Evolutionary conservation across 768 basidiomycete species (phyloP).

Genomic region (Chiua virens): DNA sequence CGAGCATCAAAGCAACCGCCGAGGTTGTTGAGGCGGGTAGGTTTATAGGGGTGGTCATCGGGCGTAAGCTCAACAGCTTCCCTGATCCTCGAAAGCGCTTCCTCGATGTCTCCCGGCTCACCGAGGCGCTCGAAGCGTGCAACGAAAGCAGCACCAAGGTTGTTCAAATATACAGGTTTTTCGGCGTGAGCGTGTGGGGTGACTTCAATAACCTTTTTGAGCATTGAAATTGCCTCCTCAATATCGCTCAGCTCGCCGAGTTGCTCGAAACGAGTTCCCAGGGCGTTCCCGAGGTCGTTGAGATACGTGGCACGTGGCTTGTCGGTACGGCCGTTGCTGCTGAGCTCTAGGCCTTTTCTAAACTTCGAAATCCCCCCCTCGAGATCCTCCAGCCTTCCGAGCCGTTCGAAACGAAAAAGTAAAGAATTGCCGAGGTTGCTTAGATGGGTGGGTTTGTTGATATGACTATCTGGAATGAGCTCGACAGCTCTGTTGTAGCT

Average conservation of each 20-base stretch:
- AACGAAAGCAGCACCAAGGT: neutral
- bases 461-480: constrained; percentile 8
- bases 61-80: constrained; percentile 10
- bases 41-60: neutral
- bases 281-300: neutral
- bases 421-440: constrained; percentile 6
- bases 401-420: neutral
- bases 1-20: neutral
- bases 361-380: neutral
- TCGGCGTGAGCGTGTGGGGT: neutral
- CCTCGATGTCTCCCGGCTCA: neutral
- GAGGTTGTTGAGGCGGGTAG: neutral
- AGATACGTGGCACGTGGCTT: neutral
- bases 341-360: neutral
- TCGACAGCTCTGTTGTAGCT: neutral
- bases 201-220: neutral
- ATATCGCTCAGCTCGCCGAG: neutral
- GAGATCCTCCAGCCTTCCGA: neutral
- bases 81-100: neutral
- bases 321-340: neutral
- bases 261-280: neutral
- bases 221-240: neutral
- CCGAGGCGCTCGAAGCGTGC: neutral
- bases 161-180: neutral
- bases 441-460: neutral